Percentiles rank a stretch among this genome's conserved stretches.
phyloP scores from a whole-genome alignment of 768 basidiomycete species.

The Lentinula lateritia region DNA sequence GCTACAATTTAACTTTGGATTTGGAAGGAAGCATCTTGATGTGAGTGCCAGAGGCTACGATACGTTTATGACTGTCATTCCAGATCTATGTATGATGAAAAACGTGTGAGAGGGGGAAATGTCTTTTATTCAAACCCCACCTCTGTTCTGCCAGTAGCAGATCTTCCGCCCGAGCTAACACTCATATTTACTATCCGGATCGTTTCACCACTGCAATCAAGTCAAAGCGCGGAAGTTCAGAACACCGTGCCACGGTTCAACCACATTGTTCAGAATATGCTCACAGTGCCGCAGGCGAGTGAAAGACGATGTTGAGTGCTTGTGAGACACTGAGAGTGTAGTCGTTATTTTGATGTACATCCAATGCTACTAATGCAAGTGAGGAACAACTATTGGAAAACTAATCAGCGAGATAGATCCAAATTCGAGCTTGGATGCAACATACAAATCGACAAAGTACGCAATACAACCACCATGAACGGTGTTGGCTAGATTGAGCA shows the following conservation, averaged over 20 bases:
- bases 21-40: constrained; percentile 25
- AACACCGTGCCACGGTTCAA: background rate
- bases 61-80: constrained; percentile 21
- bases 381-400: background rate
- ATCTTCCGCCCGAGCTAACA: constrained; percentile 21
- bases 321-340: constrained; percentile 21
- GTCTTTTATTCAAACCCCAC: constrained; percentile 9
- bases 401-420: constrained; percentile 4
- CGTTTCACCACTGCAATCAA: constrained; percentile 18
- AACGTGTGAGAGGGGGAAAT: background rate
- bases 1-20: constrained; percentile 1
- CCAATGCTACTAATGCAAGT: background rate
- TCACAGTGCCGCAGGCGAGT: constrained; percentile 27
- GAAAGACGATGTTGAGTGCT: constrained; percentile 26
- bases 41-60: constrained; percentile 27
- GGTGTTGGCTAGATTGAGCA: constrained; percentile 21
- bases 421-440: background rate
- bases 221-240: background rate
- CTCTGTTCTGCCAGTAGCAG: constrained; percentile 26
- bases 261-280: constrained; percentile 5
- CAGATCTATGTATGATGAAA: constrained; percentile 24
- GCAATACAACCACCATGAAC: constrained; percentile 29
- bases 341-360: background rate
- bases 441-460: constrained; percentile 25
- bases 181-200: constrained; percentile 28